These are phyloP conservation scores for Sporobolomyces roseus DNA, from an alignment of 768 basidiomycete genomes.

Conservation along the genomic window DNA sequence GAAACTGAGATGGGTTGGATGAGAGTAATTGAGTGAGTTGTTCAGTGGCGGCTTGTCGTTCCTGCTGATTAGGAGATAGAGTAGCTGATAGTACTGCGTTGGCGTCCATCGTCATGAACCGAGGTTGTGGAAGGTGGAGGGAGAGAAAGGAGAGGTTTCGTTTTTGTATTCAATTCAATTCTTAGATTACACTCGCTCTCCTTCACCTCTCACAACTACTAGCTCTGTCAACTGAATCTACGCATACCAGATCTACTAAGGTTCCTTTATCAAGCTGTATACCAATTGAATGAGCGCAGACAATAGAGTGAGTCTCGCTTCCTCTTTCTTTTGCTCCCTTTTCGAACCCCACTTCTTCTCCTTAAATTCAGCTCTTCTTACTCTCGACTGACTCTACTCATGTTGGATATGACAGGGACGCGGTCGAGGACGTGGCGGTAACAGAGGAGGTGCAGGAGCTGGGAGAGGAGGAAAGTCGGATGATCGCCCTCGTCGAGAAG, in stretches of 20 bases:
- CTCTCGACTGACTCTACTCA: neutral
- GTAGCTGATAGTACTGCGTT: constrained; percentile 86
- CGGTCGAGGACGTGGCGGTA: constrained; percentile 53
- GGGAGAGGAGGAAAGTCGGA: constrained; percentile 49
- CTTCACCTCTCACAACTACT: too few species aligned
- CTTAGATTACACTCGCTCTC: neutral
- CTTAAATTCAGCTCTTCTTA: neutral
- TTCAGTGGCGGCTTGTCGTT: constrained; percentile 24
- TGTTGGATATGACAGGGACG: constrained; percentile 41
- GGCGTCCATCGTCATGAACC: constrained; percentile 91
- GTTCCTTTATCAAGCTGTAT: neutral
- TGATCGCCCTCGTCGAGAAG: constrained; percentile 81
- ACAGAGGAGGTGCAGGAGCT: constrained; percentile 52
- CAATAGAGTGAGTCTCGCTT: constrained; percentile 7
- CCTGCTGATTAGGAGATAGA: constrained; percentile 62
- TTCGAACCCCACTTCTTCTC: neutral
- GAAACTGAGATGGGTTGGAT: constrained; percentile 59
- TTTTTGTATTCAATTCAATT: neutral
- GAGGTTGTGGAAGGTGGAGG: too few species aligned
- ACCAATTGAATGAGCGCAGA: constrained; percentile 16
- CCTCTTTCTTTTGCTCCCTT: neutral
- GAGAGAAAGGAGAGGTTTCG: neutral
- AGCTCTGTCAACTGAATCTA: too few species aligned
- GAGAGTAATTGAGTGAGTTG: constrained; percentile 34
- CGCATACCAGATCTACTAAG: too few species aligned